Base-by-base conservation (phyloP, 371 early-diverging fungal species). In the Coemansia sp. region DNA sequence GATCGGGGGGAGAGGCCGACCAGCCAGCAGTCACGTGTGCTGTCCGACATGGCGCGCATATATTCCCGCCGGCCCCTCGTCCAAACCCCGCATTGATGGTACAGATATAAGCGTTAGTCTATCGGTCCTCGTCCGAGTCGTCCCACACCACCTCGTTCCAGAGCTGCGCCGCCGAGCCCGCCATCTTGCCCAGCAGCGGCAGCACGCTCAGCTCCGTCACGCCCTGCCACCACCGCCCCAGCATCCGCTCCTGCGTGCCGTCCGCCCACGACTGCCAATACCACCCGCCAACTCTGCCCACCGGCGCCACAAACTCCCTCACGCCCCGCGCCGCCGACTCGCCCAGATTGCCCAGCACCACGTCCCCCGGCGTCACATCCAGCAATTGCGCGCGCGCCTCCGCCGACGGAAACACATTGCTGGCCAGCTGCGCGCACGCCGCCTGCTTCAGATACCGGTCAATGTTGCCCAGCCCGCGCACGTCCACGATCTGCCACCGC, bases 211-310 rank as follows among this genome's bases (percentile, higher is more conserved):
- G 36, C 58, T 68, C 55, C 11, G 14, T 14, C 9, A 54, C 64
- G 26, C 42, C 51, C 41, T 26, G 34, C 71, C 64, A 68, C 50
- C 59, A 57, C 43, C 67, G 55, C n/a, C 14, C 41, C 40, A 68
- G 7, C 49, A 57, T 9, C 10, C n/a, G 26, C 42, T 14, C 35
- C 61, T 68, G 64, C 32, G 30, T 14, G 3, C 64, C 68, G n/a
- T 48, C 51, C 48, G 14, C 30, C 66, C 60, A 63, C 58, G 64
- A 57, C 49, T 71, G 63, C 14, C 36, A 54, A 34, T 62, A 45
- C 31, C 6, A 26, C 10, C 32, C 41, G 8, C 48, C 10, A 43
- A 36, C 36, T 36, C 36, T 7, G 36, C 36, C 36, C 36, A 36
- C 5, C 36, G 36, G 6, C 5, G 3, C 6, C 47, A 47, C 47